phyloP scores from a whole-genome alignment of 352 stramenopile genomes.

The Phytophthora aleatoria region DNA sequence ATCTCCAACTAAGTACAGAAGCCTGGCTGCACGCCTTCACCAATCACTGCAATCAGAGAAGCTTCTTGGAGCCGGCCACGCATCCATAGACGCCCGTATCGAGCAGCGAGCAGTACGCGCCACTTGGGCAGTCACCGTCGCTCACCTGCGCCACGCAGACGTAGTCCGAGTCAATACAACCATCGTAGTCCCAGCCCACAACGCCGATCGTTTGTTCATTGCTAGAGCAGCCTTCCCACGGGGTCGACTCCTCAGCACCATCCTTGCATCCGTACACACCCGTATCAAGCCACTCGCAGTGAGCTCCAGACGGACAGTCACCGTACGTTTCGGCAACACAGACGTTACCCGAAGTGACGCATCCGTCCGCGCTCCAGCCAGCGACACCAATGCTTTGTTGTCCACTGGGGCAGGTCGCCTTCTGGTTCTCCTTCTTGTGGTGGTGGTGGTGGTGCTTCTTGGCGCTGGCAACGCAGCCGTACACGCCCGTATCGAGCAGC shows the following conservation, averaged over 20 bases:
- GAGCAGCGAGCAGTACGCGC: slow-evolving; percentile 26
- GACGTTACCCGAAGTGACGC: slow-evolving; percentile 19
- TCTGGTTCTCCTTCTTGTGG: slow-evolving; percentile 18
- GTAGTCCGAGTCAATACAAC: slow-evolving; percentile 25
- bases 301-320: slow-evolving; percentile 21
- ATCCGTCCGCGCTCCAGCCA: slow-evolving; percentile 26
- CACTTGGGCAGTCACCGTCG: slow-evolving; percentile 20
- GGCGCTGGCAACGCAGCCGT: slow-evolving; percentile 21
- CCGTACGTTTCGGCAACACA: slow-evolving; percentile 33
- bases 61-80: slow-evolving; percentile 18
- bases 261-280: slow-evolving; percentile 36
- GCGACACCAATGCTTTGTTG: slow-evolving; percentile 26
- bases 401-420: slow-evolving; percentile 18
- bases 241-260: slow-evolving; percentile 26
- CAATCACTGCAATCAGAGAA: neutral
- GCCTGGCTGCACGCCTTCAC: neutral
- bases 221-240: slow-evolving; percentile 21
- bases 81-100: slow-evolving; percentile 31
- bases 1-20: slow-evolving; percentile 2
- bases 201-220: slow-evolving; percentile 29
- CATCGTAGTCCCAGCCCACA: slow-evolving; percentile 28
- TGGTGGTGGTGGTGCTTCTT: slow-evolving; percentile 27
- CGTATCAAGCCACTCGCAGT: slow-evolving; percentile 32
- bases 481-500: slow-evolving; percentile 29
- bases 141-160: slow-evolving; percentile 26